These are phyloP conservation scores for Euphrasia confusa DNA, from an alignment of 257 asterid genomes.

Conservation along the genomic window DNA sequence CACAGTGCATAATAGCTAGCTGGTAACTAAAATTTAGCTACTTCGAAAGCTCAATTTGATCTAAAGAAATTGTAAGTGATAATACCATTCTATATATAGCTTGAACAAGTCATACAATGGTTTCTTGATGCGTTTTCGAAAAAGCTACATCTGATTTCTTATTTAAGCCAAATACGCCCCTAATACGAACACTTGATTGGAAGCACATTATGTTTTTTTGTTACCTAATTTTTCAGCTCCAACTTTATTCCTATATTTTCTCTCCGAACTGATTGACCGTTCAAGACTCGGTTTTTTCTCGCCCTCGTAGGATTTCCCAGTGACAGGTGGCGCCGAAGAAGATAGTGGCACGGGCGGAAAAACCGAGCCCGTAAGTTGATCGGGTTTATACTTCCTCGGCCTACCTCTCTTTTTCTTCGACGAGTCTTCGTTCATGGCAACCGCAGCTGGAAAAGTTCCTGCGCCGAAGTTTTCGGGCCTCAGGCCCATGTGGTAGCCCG, in stretches of 20 bases:
- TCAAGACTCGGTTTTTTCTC: conserved; percentile 30
- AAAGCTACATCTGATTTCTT: too few species aligned
- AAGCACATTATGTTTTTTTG: not conserved
- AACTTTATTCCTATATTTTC: conserved; percentile 41
- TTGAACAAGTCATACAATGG: not conserved
- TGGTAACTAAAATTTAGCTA: not conserved
- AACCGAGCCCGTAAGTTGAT: conserved; percentile 30
- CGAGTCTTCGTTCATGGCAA: conserved; percentile 21
- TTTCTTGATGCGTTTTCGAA: too few species aligned
- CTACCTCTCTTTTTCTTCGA: conserved; percentile 68
- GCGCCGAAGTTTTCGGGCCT: conserved; percentile 32
- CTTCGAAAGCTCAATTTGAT: too few species aligned
- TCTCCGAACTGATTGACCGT: conserved; percentile 35
- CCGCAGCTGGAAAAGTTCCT: conserved; percentile 16
- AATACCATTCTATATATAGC: not conserved
- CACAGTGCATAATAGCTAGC: not conserved
- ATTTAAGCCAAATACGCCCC: not conserved
- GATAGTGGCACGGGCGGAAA: conserved; percentile 42
- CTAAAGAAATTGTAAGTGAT: not conserved
- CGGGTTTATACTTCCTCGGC: conserved; percentile 64
- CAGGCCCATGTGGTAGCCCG: conserved; percentile 42
- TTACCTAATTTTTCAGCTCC: conserved; percentile 55
- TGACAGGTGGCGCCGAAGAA: conserved; percentile 39
- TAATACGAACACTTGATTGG: not conserved
- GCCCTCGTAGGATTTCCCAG: conserved; percentile 34